Evolutionary conservation across 345 rosid genomes (phyloP), one percentile per base, ranked within the genome.

Genomic region (Citrus hindsii): DNA sequence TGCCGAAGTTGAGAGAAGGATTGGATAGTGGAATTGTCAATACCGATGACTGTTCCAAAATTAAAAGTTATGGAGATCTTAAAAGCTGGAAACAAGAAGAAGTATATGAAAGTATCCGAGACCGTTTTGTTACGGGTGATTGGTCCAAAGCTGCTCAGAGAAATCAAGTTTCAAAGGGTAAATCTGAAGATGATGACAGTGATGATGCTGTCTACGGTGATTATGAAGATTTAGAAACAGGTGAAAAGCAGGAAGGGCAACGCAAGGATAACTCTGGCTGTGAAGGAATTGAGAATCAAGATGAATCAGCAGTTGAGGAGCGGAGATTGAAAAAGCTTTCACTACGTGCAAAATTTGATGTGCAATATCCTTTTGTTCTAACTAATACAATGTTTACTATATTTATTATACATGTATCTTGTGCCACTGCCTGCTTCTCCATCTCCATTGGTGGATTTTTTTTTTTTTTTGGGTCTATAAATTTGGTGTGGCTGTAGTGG

Each of bases 111-210:
- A 85, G 80, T 61, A 88, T 96, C 79, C 96, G 97, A 76, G 87
- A 96, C 82, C 94, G 94, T 48, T 96, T 96, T 88, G 91, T 90
- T 81, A 92, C 97, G 95, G 97, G 99, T 81, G 90, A 89, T 84
- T 92, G 99, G 97, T 87, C 91, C 66, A 88, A 87, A 85, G 94
- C 91, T 74, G 91, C 91, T 79, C 80, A 76, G 77, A 87, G 97
- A 84, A 89, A 92, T 86, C 66, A 82, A 80, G 69, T 60, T 9
- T 74, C 84, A 48, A 86, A 76, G 63, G 75, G 74, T 58, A 80
- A 80, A 38, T 68, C 59, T 78, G 85, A 79, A 75, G 85, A 86
- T 64, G 93, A 87, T 42, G 94, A 85, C 30, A 58, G 88, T 58
- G 93, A 85, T 40, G 93, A 85, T 48, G 75, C 74, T 73, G 82